These are phyloP conservation scores for Acorus gramineus DNA, from an alignment of 106 monocot species.

Conservation along the genomic window DNA sequence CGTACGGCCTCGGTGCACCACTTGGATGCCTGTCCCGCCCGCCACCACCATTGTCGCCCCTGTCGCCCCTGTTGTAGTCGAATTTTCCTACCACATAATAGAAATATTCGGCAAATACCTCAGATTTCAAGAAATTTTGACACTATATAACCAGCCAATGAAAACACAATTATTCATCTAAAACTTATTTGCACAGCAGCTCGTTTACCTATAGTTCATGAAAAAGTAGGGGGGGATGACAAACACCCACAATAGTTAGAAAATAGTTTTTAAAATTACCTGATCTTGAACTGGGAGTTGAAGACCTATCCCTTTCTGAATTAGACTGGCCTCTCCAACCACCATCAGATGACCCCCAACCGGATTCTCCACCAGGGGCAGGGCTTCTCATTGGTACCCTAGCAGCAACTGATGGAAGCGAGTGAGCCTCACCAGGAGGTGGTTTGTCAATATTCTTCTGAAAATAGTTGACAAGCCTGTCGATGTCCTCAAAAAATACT, in stretches of 20 bases:
- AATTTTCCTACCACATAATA: constrained; percentile 45
- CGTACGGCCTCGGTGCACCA: constrained; percentile 33
- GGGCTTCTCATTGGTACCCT: constrained; percentile 79
- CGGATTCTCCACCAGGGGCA: constrained; percentile 30
- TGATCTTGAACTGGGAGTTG: constrained; percentile 33
- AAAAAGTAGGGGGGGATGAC: too few species aligned
- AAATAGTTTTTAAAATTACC: constrained; percentile 13
- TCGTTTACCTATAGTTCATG: too few species aligned
- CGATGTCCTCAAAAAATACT: constrained; percentile 72
- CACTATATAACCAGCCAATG: not conserved
- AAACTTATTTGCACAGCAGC: not conserved
- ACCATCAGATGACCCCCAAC: constrained; percentile 20
- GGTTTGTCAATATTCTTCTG: constrained; percentile 77
- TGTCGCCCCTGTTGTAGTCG: constrained; percentile 28
- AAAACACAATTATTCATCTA: not conserved
- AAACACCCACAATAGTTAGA: too few species aligned
- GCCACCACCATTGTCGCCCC: constrained; percentile 20
- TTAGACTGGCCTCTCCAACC: constrained; percentile 29
- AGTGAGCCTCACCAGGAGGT: constrained; percentile 34
- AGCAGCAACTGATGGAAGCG: constrained; percentile 59
- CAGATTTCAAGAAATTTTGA: not conserved
- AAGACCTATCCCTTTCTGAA: constrained; percentile 43
- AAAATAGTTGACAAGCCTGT: constrained; percentile 68
- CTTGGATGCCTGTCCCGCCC: constrained; percentile 43
- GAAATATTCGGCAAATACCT: not conserved